Base-by-base conservation (phyloP, 2,329 filamentous ascomycete genomes). In the Cercospora zeae-maydis region DNA sequence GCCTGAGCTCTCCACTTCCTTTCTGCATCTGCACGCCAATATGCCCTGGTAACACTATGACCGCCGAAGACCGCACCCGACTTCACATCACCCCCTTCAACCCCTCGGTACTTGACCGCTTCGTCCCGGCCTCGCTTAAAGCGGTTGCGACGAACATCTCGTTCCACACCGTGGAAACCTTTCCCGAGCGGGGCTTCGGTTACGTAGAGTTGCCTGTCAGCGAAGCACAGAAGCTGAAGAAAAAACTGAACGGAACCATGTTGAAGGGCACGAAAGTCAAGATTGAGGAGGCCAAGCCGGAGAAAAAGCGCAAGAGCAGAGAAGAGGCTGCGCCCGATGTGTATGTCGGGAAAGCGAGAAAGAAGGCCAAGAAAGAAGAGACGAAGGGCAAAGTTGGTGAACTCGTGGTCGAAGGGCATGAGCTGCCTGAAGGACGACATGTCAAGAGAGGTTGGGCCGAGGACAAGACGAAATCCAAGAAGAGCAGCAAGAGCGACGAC, bases 381-480 rank as follows among this genome's bases (percentile, higher is more conserved):
- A 82, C 70, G 69, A 77, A 79, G 65, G 75, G 78, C 14, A 78
- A 80, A 54, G 79, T 83, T 21, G 80, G 81, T 36, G 64, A 66
- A 55, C 58, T 62, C 8, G 78, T 87, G 1, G 64, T 88, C n/a
- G 78, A 82, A 24, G 95, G 92, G 4, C 82, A 92, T 53, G 86
- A 90, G 71, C 79, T 99, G 39, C 84, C 87, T 5, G 81, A 86
- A 16, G 88, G 86, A 52, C 86, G 93, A 69, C 90, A 90, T 72
- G 87, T 97, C 64, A 96, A 95, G 81, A 84, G 93, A 64, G 93
- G 92, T 4, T 96, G 93, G 93, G 93, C 90, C 0, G 90, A 92
- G 27, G 67, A 70, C 6, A 63, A 59, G 42, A 47, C 59, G 36
- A 69, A 69, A 24, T 64, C 62, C 73, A 78, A 62, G 73, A 77